These are phyloP conservation scores for Penicillium sp. DNA, from an alignment of 2,329 filamentous ascomycete species.

Conservation along the genomic window DNA sequence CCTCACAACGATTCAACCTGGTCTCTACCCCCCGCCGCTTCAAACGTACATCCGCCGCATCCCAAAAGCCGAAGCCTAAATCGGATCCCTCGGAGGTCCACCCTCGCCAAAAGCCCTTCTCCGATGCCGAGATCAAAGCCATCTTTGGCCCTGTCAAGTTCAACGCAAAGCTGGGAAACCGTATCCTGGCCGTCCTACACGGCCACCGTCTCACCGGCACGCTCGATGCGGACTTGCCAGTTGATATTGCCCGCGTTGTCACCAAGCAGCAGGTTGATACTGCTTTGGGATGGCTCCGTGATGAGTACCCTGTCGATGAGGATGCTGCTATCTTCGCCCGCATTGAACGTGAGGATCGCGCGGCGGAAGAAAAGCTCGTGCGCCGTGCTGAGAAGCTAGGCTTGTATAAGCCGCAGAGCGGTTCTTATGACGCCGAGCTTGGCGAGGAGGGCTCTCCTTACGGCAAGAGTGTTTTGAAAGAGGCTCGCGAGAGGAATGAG, in stretches of 20 bases:
- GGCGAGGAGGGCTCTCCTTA: constrained; percentile 43
- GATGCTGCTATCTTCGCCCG: constrained; percentile 49
- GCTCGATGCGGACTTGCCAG: constrained; percentile 44
- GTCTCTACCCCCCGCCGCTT: constrained; percentile 13
- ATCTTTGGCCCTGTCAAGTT: constrained; percentile 37
- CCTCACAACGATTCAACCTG: neutral
- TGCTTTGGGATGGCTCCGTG: constrained; percentile 43
- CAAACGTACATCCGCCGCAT: constrained; percentile 21
- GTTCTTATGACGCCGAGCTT: constrained; percentile 41
- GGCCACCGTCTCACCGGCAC: constrained; percentile 45
- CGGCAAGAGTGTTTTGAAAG: constrained; percentile 43
- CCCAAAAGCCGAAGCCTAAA: constrained; percentile 3
- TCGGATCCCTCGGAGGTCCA: constrained; percentile 8
- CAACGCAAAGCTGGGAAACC: constrained; percentile 34
- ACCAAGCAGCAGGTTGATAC: constrained; percentile 33
- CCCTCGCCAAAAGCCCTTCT: constrained; percentile 31
- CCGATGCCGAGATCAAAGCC: constrained; percentile 31
- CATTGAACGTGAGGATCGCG: constrained; percentile 40
- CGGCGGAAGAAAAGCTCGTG: constrained; percentile 38
- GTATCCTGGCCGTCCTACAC: constrained; percentile 41
- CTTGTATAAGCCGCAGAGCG: constrained; percentile 45
- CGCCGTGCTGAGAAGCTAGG: constrained; percentile 41
- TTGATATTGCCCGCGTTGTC: constrained; percentile 35
- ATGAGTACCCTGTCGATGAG: constrained; percentile 45
- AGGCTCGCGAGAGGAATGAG: constrained; percentile 41